phyloP scores from a whole-genome alignment of 768 basidiomycete genomes.

The Filobasidium wieringae region DNA sequence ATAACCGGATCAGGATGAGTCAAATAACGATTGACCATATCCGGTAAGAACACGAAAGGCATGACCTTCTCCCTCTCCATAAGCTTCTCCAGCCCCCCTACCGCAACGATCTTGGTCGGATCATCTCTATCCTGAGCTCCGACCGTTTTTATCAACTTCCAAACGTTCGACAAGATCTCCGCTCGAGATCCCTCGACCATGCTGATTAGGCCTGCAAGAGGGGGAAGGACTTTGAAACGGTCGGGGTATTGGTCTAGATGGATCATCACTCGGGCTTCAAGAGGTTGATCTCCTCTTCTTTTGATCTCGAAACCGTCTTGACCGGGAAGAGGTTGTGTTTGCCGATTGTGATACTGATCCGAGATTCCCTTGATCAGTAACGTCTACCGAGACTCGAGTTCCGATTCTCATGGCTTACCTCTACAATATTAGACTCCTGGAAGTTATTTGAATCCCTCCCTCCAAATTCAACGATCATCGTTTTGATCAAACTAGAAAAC shows the following conservation, averaged over 20 bases:
- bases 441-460: conserved; percentile 61
- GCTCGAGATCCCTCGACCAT: conserved; percentile 74
- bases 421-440: conserved; percentile 75
- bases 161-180: conserved; percentile 68
- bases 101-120: conserved; percentile 25
- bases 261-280: conserved; percentile 69
- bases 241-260: conserved; percentile 79
- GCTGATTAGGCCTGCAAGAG: conserved; percentile 54
- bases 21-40: conserved; percentile 70
- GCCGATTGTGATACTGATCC: conserved; percentile 37
- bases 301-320: conserved; percentile 79
- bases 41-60: conserved; percentile 67
- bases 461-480: conserved; percentile 76
- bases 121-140: conserved; percentile 48
- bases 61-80: conserved; percentile 38
- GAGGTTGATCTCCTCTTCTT: conserved; percentile 64
- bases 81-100: conserved; percentile 36
- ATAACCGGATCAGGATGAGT: conserved; percentile 65
- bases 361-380: conserved; percentile 1
- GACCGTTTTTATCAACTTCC: conserved; percentile 91
- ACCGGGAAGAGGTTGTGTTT: conserved; percentile 40
- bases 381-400: background rate
- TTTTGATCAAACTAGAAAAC: conserved; percentile 73
- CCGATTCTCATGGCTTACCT: conserved; percentile 46
- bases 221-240: conserved; percentile 64